Conservation (phyloP, 257 asterid species). For the Lycium ferocissimum region DNA sequence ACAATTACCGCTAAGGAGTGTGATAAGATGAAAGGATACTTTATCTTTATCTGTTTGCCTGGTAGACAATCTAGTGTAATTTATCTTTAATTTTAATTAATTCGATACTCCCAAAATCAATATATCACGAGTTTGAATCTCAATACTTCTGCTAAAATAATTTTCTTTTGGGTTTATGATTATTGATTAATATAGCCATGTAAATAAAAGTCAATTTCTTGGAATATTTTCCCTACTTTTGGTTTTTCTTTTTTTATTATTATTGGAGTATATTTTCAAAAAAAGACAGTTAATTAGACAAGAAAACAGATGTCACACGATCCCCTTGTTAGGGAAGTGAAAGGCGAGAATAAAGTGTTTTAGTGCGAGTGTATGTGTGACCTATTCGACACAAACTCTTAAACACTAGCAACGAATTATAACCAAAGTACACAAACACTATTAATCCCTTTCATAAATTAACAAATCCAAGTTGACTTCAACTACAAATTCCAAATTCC, state of each 20-base stretch:
- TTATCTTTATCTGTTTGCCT: no score
- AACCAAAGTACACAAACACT: not conserved
- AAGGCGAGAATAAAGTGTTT: no score
- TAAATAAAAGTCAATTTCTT: not conserved
- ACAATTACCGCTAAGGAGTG: not conserved
- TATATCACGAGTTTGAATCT: no score
- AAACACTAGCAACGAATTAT: not conserved
- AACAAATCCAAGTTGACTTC: not conserved
- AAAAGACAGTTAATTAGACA: not conserved
- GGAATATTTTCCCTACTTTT: not conserved
- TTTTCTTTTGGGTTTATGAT: no score
- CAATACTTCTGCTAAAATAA: no score
- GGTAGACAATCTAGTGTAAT: no score
- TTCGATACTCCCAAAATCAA: no score
- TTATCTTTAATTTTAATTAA: no score
- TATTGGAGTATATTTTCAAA: no score
- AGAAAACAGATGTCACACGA: not conserved
- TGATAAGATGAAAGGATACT: not conserved
- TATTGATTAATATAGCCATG: not conserved
- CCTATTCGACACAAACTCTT: not conserved
- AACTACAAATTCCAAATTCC: slow-evolving; percentile 18
- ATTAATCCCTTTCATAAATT: not conserved
- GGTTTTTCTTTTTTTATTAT: not conserved
- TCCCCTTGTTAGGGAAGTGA: no score
- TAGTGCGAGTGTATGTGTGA: not conserved